These are phyloP conservation scores for Penstemon barbatus DNA, from an alignment of 257 asterid species.

Conservation along the genomic window DNA sequence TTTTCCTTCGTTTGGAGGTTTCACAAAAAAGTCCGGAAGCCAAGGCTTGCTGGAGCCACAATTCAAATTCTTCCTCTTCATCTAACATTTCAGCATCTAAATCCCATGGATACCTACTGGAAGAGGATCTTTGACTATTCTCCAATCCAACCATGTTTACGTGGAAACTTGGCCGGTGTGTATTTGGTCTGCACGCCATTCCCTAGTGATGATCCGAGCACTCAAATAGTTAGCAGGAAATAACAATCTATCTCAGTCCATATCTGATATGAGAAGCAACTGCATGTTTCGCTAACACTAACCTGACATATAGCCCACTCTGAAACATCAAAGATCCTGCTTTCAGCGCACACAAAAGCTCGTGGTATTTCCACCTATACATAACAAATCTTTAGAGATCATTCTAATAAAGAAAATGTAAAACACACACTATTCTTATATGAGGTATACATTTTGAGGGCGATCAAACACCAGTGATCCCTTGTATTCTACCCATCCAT, in stretches of 20 bases:
- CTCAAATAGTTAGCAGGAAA: neutral
- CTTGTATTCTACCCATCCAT: slow-evolving; percentile 98
- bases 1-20: slow-evolving; percentile 85
- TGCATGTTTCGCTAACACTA: slow-evolving; percentile 24
- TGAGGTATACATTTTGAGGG: slow-evolving; percentile 59
- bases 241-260: neutral
- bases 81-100: slow-evolving; percentile 91
- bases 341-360: slow-evolving; percentile 98
- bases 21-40: slow-evolving; percentile 95
- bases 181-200: slow-evolving; percentile 93
- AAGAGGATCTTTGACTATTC: slow-evolving; percentile 69
- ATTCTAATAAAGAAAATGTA: neutral
- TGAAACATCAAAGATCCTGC: slow-evolving; percentile 91
- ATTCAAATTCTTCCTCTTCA: slow-evolving; percentile 93
- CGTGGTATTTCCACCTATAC: slow-evolving; percentile 89
- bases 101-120: slow-evolving; percentile 92
- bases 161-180: slow-evolving; percentile 96
- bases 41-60: slow-evolving; percentile 96
- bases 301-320: slow-evolving; percentile 99
- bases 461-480: slow-evolving; percentile 82
- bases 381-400: neutral
- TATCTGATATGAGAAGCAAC: neutral
- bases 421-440: neutral
- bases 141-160: slow-evolving; percentile 98
- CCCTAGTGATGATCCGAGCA: slow-evolving; percentile 53